phyloP scores from a whole-genome alignment of 306 rosid genomes.

The Malus sylvestris region DNA sequence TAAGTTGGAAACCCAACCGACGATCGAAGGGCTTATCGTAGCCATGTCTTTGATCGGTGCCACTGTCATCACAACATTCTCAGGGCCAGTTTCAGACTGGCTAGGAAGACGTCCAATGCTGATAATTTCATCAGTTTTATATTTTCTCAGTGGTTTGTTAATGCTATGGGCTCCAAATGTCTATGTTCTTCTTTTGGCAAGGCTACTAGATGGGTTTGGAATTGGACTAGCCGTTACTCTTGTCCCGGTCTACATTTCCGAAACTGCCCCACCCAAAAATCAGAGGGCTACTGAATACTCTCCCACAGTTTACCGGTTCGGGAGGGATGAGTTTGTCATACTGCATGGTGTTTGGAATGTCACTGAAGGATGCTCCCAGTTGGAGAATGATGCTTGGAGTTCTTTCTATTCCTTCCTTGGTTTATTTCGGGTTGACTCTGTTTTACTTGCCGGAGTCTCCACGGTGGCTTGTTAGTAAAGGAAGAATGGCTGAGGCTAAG shows the following conservation, averaged over 20 bases:
- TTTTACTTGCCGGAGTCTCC: slow-evolving; percentile 39
- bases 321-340: slow-evolving; percentile 37
- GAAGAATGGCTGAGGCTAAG: slow-evolving; percentile 31
- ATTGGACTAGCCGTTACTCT: slow-evolving; percentile 41
- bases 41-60: slow-evolving; percentile 45
- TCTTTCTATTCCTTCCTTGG: slow-evolving; percentile 29
- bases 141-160: slow-evolving; percentile 29
- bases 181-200: slow-evolving; percentile 19
- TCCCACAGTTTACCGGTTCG: slow-evolving; percentile 36
- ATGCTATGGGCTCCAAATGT: slow-evolving; percentile 45
- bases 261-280: slow-evolving; percentile 37
- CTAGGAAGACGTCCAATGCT: slow-evolving; percentile 35
- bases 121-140: slow-evolving; percentile 29
- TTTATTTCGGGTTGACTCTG: slow-evolving; percentile 22
- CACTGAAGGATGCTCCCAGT: slow-evolving; percentile 24
- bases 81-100: slow-evolving; percentile 31
- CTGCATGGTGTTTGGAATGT: slow-evolving; percentile 41
- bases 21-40: slow-evolving; percentile 35
- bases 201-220: slow-evolving; percentile 39
- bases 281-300: slow-evolving; percentile 32
- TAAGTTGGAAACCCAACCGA: slow-evolving; percentile 26
- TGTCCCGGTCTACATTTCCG: slow-evolving; percentile 37
- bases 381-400: slow-evolving; percentile 43
- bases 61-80: slow-evolving; percentile 34
- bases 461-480: slow-evolving; percentile 40